phyloP scores from a whole-genome alignment of 257 asterid genomes.

The Penstemon barbatus region DNA sequence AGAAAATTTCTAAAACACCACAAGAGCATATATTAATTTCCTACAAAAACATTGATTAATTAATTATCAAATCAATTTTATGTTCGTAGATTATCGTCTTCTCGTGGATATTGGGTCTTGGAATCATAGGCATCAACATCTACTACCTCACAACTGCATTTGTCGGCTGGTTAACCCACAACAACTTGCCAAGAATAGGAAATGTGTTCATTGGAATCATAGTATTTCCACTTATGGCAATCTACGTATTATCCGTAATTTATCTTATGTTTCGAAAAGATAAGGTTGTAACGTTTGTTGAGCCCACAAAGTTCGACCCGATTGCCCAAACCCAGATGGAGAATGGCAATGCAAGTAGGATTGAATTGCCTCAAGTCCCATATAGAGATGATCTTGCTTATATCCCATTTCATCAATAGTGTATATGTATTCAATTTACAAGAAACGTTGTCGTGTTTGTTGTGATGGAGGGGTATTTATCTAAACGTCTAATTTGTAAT shows the following conservation, averaged over 20 bases:
- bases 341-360: constrained; percentile 33
- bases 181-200: constrained; percentile 62
- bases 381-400: constrained; percentile 67
- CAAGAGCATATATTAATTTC: not conserved
- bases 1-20: too few relatives aligned
- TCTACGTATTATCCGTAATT: constrained; percentile 57
- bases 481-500: too few relatives aligned
- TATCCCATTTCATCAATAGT: constrained; percentile 48
- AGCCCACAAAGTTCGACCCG: constrained; percentile 44
- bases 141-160: constrained; percentile 71
- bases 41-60: not conserved
- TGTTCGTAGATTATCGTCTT: constrained; percentile 58
- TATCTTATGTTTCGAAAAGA: constrained; percentile 91
- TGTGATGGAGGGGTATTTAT: too few relatives aligned
- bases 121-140: constrained; percentile 83
- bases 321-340: constrained; percentile 46
- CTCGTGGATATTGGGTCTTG: constrained; percentile 79
- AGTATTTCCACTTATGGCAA: constrained; percentile 77
- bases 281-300: constrained; percentile 52
- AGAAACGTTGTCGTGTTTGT: too few relatives aligned
- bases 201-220: constrained; percentile 65
- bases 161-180: constrained; percentile 66
- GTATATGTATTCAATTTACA: not conserved
- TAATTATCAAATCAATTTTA: not conserved
- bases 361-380: constrained; percentile 42